Percentiles rank a stretch among this genome's conserved stretches.
These are phyloP conservation scores for Leccinum pellstonianum DNA, from an alignment of 768 basidiomycete genomes.

Conservation along the genomic window DNA sequence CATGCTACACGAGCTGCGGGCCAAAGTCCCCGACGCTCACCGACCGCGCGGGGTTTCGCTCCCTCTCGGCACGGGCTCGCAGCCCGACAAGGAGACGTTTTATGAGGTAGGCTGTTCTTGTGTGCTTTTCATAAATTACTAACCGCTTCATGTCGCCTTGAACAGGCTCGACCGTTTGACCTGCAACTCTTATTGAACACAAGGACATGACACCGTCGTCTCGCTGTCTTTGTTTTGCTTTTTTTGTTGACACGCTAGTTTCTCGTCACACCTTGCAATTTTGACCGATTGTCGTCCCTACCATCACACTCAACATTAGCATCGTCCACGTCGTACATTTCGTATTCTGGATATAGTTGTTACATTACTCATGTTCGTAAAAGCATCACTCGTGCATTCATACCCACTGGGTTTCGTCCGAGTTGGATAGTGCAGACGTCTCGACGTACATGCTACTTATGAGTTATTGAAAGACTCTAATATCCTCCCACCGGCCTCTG, in stretches of 20 bases:
- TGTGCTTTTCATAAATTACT: not conserved
- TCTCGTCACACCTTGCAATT: not conserved
- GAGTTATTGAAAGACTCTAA: slow-evolving; percentile 45
- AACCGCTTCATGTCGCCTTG: not conserved
- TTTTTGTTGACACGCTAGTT: not conserved
- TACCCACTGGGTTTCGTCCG: not conserved
- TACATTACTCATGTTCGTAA: slow-evolving; percentile 31
- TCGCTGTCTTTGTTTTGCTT: not conserved
- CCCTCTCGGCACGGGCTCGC: slow-evolving; percentile 36
- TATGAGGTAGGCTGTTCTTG: slow-evolving; percentile 35
- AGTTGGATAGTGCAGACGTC: not conserved
- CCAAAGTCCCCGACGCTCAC: slow-evolving; percentile 41
- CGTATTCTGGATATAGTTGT: slow-evolving; percentile 16
- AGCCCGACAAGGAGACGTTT: slow-evolving; percentile 35
- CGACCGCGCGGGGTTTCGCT: slow-evolving; percentile 44
- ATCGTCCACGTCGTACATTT: slow-evolving; percentile 14
- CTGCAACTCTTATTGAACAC: slow-evolving; percentile 50
- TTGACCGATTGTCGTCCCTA: not conserved
- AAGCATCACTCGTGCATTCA: slow-evolving; percentile 5
- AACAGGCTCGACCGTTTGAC: slow-evolving; percentile 52
- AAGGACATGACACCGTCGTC: slow-evolving; percentile 37
- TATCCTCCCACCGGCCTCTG: slow-evolving; percentile 63
- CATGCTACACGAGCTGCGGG: slow-evolving; percentile 48
- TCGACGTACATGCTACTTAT: not conserved
- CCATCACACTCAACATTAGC: slow-evolving; percentile 10